Base-by-base conservation (phyloP, 2,329 filamentous ascomycete species). In the Talaromyces piceae region DNA sequence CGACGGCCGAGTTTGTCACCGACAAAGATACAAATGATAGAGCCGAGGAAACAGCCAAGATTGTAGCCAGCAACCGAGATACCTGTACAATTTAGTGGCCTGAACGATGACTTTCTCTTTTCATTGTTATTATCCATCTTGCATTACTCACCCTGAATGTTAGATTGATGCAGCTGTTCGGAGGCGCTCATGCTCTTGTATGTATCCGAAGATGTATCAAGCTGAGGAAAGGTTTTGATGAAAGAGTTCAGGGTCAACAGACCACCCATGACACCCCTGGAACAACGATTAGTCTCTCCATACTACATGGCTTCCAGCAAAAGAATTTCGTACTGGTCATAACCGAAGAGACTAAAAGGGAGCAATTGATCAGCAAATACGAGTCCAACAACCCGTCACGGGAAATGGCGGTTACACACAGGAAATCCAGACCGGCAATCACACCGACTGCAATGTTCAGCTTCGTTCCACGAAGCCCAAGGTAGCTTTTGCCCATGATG, bases 231-330 rank as follows among this genome's bases (percentile, higher is more conserved):
- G 13, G 70, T 67, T 2, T 65, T 59, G 2, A 81, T 70, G 59
- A 87, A 88, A 8, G 76, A 75, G 18, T 77, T 69, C 60, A 91
- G 77, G 3, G 85, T 88, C 51, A 91, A 72, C 56, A 91, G 81
- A 51, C 83, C 83, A 43, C 84, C 86, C 77, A 87, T 89, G 8
- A 88, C 84, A 62, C 86, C 83, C 53, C n/a, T n/a, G n/a, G n/a
- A n/a, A n/a, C n/a, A 62, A 54, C 43, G 27, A 39, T 58, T 52
- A 58, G 56, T 50, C 33, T 23, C 16, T 52, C 9, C 16, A 18
- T 20, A 6, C 13, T 13, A 26, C n/a, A 28, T 5, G n/a, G n/a
- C n/a, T n/a, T n/a, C 11, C 20, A 13, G 37, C 8, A 41, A n/a
- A 18, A 4, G 41, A 18, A 30, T 31, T 56, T 51, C 57, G 71